phyloP scores from a whole-genome alignment of 2,329 filamentous ascomycete species.

The Beauveria asiatica region DNA sequence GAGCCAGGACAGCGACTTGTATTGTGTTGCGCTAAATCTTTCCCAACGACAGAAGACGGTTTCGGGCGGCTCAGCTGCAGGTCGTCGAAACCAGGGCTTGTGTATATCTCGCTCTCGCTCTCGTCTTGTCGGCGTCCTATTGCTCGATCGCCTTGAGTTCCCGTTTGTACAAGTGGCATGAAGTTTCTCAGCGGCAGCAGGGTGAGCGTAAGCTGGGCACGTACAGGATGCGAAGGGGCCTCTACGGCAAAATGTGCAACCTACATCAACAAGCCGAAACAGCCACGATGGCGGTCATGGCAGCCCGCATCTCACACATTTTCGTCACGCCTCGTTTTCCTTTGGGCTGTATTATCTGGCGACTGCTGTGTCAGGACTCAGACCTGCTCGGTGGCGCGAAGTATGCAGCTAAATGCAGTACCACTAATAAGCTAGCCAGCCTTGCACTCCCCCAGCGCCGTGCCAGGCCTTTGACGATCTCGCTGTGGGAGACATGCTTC shows the following conservation, averaged over 20 bases:
- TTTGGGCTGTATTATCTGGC: neutral
- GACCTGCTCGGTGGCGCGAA: neutral
- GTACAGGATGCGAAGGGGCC: too few relatives aligned
- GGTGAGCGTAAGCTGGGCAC: neutral
- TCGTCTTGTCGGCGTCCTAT: neutral
- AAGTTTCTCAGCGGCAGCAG: neutral
- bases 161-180: neutral
- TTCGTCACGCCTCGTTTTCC: neutral
- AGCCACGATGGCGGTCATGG: neutral
- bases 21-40: neutral
- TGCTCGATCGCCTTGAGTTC: neutral
- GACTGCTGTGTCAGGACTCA: too few relatives aligned
- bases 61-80: constrained; percentile 1
- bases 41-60: constrained; percentile 4
- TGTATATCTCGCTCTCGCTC: neutral
- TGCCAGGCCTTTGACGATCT: neutral
- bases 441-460: neutral
- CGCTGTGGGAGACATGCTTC: neutral
- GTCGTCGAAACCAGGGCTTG: neutral
- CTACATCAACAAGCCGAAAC: neutral
- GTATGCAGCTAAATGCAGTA: neutral
- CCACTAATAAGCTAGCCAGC: neutral
- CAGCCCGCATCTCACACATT: neutral
- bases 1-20: neutral
- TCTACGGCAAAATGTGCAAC: neutral